Conservation (phyloP, 2,329 filamentous ascomycete genomes). For the Xylaria digitata region DNA sequence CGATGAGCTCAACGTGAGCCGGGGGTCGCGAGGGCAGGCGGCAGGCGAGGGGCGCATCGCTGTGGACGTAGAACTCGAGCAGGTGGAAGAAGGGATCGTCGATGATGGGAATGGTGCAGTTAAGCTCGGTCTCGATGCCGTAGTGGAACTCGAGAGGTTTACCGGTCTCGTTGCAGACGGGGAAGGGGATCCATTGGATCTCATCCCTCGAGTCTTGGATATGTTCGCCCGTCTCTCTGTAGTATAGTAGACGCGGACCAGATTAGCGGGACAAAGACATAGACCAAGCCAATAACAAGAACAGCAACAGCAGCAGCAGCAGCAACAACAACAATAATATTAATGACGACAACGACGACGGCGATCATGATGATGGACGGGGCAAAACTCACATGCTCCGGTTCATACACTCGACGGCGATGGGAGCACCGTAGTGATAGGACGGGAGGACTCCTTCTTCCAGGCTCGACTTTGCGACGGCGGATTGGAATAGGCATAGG, state of each 20-base stretch:
- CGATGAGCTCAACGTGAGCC: conserved; percentile 65
- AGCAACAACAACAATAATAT: too few species aligned
- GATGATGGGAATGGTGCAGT: conserved; percentile 84
- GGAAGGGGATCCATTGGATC: conserved; percentile 92
- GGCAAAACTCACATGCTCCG: conserved; percentile 70
- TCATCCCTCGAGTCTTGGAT: conserved; percentile 83
- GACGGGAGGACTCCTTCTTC: conserved; percentile 64
- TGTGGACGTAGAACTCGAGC: conserved; percentile 97
- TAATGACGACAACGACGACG: too few species aligned
- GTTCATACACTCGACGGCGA: conserved; percentile 79
- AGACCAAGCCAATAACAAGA: not conserved
- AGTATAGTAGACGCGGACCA: not conserved
- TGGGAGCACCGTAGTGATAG: conserved; percentile 74
- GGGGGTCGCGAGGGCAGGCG: conserved; percentile 84
- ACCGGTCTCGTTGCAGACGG: conserved; percentile 87
- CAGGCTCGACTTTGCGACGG: conserved; percentile 39
- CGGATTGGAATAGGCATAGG: conserved; percentile 30
- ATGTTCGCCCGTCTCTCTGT: conserved; percentile 88
- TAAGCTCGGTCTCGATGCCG: conserved; percentile 82
- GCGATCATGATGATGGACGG: not conserved
- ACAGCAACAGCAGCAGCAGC: not conserved
- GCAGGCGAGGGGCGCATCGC: conserved; percentile 91
- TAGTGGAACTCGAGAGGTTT: conserved; percentile 87
- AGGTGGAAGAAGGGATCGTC: conserved; percentile 86
- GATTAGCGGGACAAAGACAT: conserved; percentile 13